Evolutionary conservation across 306 rosid genomes (phyloP).

Genomic region (Echinosophora koreensis): DNA sequence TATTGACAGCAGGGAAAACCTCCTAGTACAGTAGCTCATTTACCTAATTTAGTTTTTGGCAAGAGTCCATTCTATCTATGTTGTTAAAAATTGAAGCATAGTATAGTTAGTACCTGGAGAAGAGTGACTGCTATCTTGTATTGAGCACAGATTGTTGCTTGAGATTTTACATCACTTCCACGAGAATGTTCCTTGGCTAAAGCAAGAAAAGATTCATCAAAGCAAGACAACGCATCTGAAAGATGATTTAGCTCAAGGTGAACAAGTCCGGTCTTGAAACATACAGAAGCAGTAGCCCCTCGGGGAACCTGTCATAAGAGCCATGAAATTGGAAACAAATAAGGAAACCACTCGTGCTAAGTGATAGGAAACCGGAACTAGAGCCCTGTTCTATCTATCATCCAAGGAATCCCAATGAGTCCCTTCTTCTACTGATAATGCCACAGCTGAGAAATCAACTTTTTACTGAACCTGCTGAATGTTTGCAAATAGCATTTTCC

Average conservation of each 20-base stretch:
- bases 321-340: constrained; percentile 40
- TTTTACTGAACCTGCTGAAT: neutral
- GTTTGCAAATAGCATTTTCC: constrained; percentile 6
- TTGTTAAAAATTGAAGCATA: constrained; percentile 37
- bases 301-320: constrained; percentile 82
- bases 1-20: constrained; percentile 37
- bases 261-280: constrained; percentile 96
- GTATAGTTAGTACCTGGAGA: constrained; percentile 69
- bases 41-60: constrained; percentile 25
- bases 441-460: neutral
- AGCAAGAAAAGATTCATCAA: constrained; percentile 93
- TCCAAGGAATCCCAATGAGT: constrained; percentile 6
- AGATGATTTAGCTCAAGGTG: constrained; percentile 97
- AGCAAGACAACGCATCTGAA: constrained; percentile 94
- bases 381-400: constrained; percentile 20
- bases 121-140: constrained; percentile 96
- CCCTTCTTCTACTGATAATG: constrained; percentile 11
- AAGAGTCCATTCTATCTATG: constrained; percentile 23
- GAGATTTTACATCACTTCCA: constrained; percentile 97
- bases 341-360: constrained; percentile 25
- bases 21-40: constrained; percentile 27
- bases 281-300: constrained; percentile 86
- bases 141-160: constrained; percentile 98
- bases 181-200: constrained; percentile 95
- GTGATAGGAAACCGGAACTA: constrained; percentile 35